A percentile compares a stretch with the other conserved stretches of the same genome.
Conservation (phyloP, 1,139 yeast species). For the Taphrina flavorubra region DNA sequence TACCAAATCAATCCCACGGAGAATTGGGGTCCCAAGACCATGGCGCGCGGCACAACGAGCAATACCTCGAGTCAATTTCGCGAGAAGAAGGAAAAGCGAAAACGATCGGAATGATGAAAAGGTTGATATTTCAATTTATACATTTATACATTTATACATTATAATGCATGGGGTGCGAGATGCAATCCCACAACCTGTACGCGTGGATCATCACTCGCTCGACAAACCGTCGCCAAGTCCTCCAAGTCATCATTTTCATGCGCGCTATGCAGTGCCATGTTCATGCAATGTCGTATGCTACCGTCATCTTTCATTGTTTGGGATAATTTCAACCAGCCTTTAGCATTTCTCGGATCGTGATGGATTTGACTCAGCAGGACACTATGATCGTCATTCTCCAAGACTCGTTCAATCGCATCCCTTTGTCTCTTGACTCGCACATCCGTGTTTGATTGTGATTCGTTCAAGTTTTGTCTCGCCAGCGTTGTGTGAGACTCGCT, state of each 20-base stretch:
- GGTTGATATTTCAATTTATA: neutral
- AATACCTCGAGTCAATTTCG: constrained; percentile 22
- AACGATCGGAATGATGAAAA: neutral
- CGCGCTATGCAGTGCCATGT: constrained; percentile 22
- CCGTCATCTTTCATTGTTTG: neutral
- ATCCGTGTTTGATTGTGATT: neutral
- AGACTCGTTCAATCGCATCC: constrained; percentile 14
- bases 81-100: constrained; percentile 13
- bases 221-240: constrained; percentile 13
- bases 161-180: constrained; percentile 10
- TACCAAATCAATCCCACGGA: constrained; percentile 90
- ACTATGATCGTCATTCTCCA: neutral
- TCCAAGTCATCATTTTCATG: neutral
- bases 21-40: constrained; percentile 94
- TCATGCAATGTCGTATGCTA: neutral
- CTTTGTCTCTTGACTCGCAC: neutral
- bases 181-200: constrained; percentile 11
- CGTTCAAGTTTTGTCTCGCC: constrained; percentile 3
- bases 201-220: constrained; percentile 3
- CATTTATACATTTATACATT: constrained; percentile 6
- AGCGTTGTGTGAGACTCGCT: neutral
- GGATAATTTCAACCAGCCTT: constrained; percentile 13
- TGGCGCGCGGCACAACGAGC: constrained; percentile 44
- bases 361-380: constrained; percentile 2
- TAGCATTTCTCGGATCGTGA: constrained; percentile 8